These are phyloP conservation scores for Lepidium didymum DNA, from an alignment of 345 rosid genomes.

Conservation along the genomic window DNA sequence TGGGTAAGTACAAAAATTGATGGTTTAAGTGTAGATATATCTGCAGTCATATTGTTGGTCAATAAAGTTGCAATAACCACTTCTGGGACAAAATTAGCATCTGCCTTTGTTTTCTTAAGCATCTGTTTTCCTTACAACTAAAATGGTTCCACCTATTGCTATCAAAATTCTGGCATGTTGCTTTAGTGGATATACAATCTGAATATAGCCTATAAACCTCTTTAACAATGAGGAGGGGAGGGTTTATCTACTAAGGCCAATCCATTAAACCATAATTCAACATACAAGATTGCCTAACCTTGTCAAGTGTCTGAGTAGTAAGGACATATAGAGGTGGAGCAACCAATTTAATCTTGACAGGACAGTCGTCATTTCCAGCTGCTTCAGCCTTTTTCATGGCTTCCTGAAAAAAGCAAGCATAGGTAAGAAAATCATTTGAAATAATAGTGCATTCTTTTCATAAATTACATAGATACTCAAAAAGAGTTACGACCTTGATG, in stretches of 20 bases:
- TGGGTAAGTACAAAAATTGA: background rate
- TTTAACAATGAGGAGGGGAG: background rate
- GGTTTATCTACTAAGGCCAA: background rate
- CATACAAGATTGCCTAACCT: conserved; percentile 43
- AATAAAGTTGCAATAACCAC: background rate
- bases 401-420: conserved; percentile 45
- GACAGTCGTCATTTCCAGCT: conserved; percentile 80
- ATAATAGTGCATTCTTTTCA: background rate
- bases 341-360: conserved; percentile 92
- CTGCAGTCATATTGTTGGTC: background rate
- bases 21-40: background rate
- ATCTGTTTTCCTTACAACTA: background rate
- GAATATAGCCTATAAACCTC: background rate
- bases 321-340: conserved; percentile 97
- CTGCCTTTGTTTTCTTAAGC: background rate
- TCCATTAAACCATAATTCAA: background rate
- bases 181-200: background rate
- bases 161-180: background rate
- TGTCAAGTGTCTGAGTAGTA: conserved; percentile 95
- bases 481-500: conserved; percentile 54
- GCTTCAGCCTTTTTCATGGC: conserved; percentile 98
- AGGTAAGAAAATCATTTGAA: background rate
- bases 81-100: background rate
- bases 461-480: background rate
- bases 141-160: background rate